Evolutionary conservation across 1,139 yeast species (phyloP).

Genomic region (Blastobotrys apis): DNA sequence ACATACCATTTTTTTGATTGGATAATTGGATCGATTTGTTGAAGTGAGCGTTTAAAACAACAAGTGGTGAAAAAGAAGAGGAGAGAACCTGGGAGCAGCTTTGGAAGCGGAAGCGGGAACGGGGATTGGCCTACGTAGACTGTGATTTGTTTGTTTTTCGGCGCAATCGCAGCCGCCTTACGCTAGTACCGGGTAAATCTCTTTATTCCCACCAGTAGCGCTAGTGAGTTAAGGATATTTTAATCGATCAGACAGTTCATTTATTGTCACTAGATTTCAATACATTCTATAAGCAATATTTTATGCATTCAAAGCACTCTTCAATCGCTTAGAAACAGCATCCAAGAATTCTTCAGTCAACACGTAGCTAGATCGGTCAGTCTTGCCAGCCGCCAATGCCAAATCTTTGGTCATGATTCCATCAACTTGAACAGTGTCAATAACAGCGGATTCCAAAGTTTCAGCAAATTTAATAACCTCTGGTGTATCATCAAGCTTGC

Average conservation of each 20-base stretch:
- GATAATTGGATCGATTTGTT: not conserved
- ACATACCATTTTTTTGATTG: not conserved
- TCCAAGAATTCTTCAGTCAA: conserved; percentile 89
- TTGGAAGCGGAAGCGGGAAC: too few species aligned
- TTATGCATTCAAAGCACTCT: conserved; percentile 6
- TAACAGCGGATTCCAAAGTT: conserved; percentile 71
- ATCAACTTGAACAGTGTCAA: conserved; percentile 81
- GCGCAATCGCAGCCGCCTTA: too few species aligned
- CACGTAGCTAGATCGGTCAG: conserved; percentile 64
- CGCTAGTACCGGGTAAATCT: too few species aligned
- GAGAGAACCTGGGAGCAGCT: too few species aligned
- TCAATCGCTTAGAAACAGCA: conserved; percentile 51
- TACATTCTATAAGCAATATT: too few species aligned
- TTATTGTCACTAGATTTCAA: too few species aligned
- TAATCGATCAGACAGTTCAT: too few species aligned
- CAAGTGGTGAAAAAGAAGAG: not conserved
- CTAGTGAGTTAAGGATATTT: too few species aligned
- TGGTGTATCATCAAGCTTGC: conserved; percentile 78
- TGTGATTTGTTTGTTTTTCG: too few species aligned
- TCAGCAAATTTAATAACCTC: conserved; percentile 78
- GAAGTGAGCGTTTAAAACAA: not conserved
- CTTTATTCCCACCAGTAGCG: too few species aligned
- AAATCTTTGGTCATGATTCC: conserved; percentile 94
- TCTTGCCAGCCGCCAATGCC: conserved; percentile 82
- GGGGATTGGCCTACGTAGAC: too few species aligned